Evolutionary conservation across 257 asterid species (phyloP).

Genomic region (Gynochthodes officinalis): DNA sequence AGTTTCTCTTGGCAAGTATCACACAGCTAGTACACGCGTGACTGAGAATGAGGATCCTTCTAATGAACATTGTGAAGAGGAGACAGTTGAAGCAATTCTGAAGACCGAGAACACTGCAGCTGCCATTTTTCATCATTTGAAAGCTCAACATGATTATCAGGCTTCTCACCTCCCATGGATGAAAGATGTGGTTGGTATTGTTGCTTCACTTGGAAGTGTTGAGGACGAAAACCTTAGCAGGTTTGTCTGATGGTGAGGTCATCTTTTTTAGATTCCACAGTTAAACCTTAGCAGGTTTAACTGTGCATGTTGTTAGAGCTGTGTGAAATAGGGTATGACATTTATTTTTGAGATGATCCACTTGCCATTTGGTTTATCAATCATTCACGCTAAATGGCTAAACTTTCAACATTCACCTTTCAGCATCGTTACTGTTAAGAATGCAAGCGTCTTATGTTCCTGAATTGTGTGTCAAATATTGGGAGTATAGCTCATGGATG

Average conservation of each 20-base stretch:
- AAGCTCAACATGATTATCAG: slow-evolving; percentile 38
- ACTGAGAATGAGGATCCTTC: slow-evolving; percentile 30
- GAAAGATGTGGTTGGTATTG: slow-evolving; percentile 68
- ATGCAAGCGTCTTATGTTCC: neutral
- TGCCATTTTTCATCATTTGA: slow-evolving; percentile 45
- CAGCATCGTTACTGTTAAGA: neutral
- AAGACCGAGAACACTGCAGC: slow-evolving; percentile 63
- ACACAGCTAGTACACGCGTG: slow-evolving; percentile 26
- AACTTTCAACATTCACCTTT: neutral
- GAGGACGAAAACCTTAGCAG: slow-evolving; percentile 71
- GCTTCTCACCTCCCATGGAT: slow-evolving; percentile 37
- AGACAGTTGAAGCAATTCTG: slow-evolving; percentile 39
- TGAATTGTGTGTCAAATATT: neutral
- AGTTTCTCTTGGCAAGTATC: slow-evolving; percentile 65
- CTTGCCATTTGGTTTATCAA: neutral
- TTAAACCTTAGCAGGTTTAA: slow-evolving; percentile 74
- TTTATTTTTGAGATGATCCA: neutral
- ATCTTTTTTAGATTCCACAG: slow-evolving; percentile 19
- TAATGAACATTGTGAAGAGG: slow-evolving; percentile 38
- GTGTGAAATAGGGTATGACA: neutral
- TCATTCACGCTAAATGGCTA: neutral
- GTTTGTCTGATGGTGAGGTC: slow-evolving; percentile 36
- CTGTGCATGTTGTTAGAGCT: slow-evolving; percentile 10
- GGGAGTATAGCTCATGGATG: neutral
- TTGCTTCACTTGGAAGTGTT: slow-evolving; percentile 70